Conservation (phyloP, 2,329 filamentous ascomycete species). For the Trichophyton verrucosum region DNA sequence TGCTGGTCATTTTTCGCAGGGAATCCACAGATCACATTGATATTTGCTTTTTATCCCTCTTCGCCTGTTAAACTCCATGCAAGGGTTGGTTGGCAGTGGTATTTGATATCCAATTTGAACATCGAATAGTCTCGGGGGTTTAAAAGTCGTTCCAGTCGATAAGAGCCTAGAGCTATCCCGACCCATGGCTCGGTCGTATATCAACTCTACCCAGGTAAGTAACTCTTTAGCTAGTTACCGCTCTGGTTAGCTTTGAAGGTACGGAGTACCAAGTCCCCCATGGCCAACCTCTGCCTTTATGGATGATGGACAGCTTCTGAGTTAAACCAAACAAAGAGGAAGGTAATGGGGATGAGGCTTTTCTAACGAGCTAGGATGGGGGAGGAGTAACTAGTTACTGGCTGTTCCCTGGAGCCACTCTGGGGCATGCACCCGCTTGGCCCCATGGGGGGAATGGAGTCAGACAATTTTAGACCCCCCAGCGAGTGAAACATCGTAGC, state of each 20-base stretch:
- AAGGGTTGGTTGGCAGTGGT: not conserved
- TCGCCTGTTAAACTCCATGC: not conserved
- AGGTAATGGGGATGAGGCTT: too few relatives aligned
- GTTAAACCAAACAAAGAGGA: too few relatives aligned
- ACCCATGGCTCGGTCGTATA: too few relatives aligned
- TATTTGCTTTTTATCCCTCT: not conserved
- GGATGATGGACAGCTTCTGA: too few relatives aligned
- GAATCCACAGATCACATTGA: not conserved
- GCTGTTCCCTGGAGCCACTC: not conserved
- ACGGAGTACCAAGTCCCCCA: too few relatives aligned
- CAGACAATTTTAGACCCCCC: not conserved
- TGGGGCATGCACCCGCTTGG: not conserved
- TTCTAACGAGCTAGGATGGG: too few relatives aligned
- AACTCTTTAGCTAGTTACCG: too few relatives aligned
- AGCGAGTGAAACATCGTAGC: not conserved
- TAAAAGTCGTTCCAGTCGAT: not conserved
- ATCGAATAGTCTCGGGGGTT: not conserved
- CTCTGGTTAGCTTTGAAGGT: too few relatives aligned
- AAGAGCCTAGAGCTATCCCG: too few relatives aligned
- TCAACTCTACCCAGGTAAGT: too few relatives aligned
- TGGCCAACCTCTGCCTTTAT: too few relatives aligned
- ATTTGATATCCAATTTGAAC: not conserved
- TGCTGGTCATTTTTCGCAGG: not conserved
- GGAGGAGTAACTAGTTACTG: not conserved
- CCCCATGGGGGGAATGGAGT: not conserved